Base-by-base conservation (phyloP, 1,284 basidiomycete genomes). In the Heterobasidion irregulare region DNA sequence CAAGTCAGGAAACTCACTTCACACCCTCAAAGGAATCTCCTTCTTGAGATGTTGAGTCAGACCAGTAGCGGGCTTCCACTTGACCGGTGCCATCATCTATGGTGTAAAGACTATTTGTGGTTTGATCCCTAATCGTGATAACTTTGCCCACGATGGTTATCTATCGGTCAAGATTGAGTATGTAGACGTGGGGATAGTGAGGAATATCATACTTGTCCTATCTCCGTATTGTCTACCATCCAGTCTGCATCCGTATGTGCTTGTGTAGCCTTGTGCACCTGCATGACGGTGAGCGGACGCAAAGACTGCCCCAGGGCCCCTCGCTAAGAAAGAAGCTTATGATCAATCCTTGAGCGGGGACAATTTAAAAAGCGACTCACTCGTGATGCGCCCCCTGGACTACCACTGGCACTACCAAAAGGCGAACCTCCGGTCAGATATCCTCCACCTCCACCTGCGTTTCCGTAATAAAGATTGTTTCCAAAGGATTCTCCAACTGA, bases 71-170 rank as follows among this genome's bases (percentile, higher is more conserved):
- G 26, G 88, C 92, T 65, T 98, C 93, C 35, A 98, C 84, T 57
- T 78, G 77, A 2, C 92, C 96, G 1, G 92, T 93, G 4, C 94
- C 94, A 67, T 99, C 96, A 60, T 96, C 91, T 8, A 99, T 72
- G 59, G 75, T 72, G 68, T 93, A 95, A 19, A 84, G 81, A 53
- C 83, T 80, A 62, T 96, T 95, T 2, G 94, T 98, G 1, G 90
- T 78, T 59, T 92, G 86, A 15, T 74, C 72, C 55, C 84, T 77
- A 47, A 88, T 76, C 49, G 83, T 83, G 16, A 85, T 75, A 8
- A 98, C 84, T 62, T 89, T 83, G 1, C 83, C 96, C n/a, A 98
- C 89, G 53, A 96, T 67, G 1, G 83, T 83, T 6, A 88, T 72
- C 86, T 89, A 43, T 16, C 6, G 38, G 32, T 8, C 33, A 45